A percentile compares a stretch with the other conserved stretches of the same genome.
These are phyloP conservation scores for Paulownia fortunei DNA, from an alignment of 257 asterid genomes.

Conservation along the genomic window DNA sequence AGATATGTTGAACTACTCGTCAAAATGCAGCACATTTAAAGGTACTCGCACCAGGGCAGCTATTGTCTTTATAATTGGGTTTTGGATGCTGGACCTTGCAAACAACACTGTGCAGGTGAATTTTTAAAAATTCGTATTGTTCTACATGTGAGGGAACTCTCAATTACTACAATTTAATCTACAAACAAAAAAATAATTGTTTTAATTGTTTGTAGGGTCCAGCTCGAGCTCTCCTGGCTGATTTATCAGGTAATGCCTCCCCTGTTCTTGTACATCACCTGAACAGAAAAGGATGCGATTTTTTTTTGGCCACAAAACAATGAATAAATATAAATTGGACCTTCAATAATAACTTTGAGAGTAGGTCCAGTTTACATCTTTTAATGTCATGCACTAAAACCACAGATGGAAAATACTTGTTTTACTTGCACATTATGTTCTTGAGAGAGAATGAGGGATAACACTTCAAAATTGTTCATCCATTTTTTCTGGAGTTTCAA, in stretches of 20 bases:
- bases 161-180: neutral
- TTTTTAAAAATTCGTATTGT: slow-evolving; percentile 22
- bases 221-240: slow-evolving; percentile 99
- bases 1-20: slow-evolving; percentile 41
- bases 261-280: slow-evolving; percentile 12
- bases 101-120: slow-evolving; percentile 98
- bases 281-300: neutral
- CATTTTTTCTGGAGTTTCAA: neutral
- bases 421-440: neutral
- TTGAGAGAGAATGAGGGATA: slow-evolving; percentile 14
- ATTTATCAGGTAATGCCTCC: slow-evolving; percentile 77
- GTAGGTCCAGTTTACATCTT: neutral
- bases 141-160: slow-evolving; percentile 5
- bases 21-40: slow-evolving; percentile 83
- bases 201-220: slow-evolving; percentile 71
- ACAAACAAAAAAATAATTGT: slow-evolving; percentile 17
- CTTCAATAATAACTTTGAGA: slow-evolving; percentile 6
- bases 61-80: slow-evolving; percentile 83
- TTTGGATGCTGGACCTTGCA: slow-evolving; percentile 99
- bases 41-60: slow-evolving; percentile 99
- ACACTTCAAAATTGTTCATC: neutral
- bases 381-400: neutral
- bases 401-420: neutral
- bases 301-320: slow-evolving; percentile 13
- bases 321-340: slow-evolving; percentile 5